phyloP scores from a whole-genome alignment of 2,329 filamentous ascomycete species.

The Camptophora hylomeconis region DNA sequence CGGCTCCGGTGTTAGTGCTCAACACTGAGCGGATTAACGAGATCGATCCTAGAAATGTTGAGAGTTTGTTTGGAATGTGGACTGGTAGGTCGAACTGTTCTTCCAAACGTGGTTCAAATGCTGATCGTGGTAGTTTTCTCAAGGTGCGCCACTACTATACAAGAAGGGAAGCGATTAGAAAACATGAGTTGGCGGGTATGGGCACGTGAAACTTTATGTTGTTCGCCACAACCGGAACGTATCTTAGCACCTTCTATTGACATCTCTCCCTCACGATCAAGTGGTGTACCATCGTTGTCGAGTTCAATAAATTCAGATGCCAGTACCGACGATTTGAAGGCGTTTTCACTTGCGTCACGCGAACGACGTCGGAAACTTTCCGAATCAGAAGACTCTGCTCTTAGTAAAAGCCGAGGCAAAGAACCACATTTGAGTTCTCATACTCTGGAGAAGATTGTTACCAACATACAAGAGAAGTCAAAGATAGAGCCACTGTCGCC shows the following conservation, averaged over 20 bases:
- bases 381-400: constrained; percentile 39
- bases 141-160: constrained; percentile 83
- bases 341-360: constrained; percentile 43
- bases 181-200: constrained; percentile 94
- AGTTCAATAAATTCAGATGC: constrained; percentile 61
- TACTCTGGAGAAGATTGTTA: constrained; percentile 86
- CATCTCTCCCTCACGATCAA: constrained; percentile 22
- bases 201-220: constrained; percentile 88
- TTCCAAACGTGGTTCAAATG: constrained; percentile 2
- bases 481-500: constrained; percentile 46
- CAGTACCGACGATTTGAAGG: constrained; percentile 12
- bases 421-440: constrained; percentile 88
- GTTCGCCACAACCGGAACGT: constrained; percentile 49
- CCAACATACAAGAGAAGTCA: constrained; percentile 76
- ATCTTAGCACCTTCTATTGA: constrained; percentile 37
- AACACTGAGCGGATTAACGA: constrained; percentile 87
- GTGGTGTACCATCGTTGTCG: constrained; percentile 58
- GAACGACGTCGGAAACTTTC: constrained; percentile 45
- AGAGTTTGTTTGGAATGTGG: constrained; percentile 95
- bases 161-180: constrained; percentile 82
- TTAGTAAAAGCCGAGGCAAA: constrained; percentile 55
- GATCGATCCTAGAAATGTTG: constrained; percentile 82
- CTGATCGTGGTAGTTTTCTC: constrained; percentile 54
- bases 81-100: constrained; percentile 53
- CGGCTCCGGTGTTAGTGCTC: constrained; percentile 76